A percentile compares a stretch with the other conserved stretches of the same genome.
Evolutionary conservation across 352 stramenopile genomes (phyloP).

Genomic region (Globisporangium camurandrum): DNA sequence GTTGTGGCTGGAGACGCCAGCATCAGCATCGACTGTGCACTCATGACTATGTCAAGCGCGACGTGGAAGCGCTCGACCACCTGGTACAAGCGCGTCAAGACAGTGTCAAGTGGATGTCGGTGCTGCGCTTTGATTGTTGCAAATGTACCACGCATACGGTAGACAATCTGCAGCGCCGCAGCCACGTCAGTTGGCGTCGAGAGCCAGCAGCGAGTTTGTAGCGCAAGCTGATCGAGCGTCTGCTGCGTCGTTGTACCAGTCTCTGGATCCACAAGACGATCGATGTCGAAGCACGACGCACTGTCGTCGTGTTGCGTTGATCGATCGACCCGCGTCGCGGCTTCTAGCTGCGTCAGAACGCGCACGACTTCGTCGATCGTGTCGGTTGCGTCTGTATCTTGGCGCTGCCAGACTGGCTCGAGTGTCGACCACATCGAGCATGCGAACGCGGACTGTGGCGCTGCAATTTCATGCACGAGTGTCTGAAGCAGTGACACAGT

Average conservation of each 20-base stretch:
- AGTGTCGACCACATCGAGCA: neutral
- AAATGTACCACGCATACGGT: neutral
- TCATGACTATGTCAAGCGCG: neutral
- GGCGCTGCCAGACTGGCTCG: neutral
- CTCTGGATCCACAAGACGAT: neutral
- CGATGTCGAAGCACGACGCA: neutral
- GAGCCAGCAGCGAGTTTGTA: neutral
- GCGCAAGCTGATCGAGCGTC: neutral
- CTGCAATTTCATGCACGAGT: neutral
- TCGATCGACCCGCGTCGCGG: neutral
- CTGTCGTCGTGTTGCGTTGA: neutral
- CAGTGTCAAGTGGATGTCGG: neutral
- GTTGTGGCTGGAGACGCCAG: neutral
- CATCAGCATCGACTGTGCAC: neutral
- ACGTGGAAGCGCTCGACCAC: neutral
- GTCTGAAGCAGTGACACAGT: neutral
- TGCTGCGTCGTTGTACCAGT: neutral
- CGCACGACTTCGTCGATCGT: neutral
- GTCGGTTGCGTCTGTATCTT: neutral
- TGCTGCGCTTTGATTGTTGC: neutral
- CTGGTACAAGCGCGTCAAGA: neutral
- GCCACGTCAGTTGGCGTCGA: no score
- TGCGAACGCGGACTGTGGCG: no score
- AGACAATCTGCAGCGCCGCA: neutral
- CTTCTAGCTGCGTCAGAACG: neutral